Evolutionary conservation across 345 rosid genomes (phyloP), one percentile per base, ranked within the genome.

Genomic region (Linum usitatissimum): DNA sequence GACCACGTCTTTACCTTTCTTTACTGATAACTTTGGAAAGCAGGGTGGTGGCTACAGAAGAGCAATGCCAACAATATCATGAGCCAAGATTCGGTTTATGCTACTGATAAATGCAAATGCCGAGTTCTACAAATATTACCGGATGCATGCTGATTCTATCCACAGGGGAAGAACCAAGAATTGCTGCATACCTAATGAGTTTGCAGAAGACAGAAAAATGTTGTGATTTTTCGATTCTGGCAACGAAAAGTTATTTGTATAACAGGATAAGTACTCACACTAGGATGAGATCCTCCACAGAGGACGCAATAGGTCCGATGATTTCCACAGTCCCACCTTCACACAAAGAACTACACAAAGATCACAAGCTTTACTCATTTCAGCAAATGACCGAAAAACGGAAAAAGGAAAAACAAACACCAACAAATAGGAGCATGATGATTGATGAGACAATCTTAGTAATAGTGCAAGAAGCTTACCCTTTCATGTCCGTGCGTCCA

Each of bases 281-380:
- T 21, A 90, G 75, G 60, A 79, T 67, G 74, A 78, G 76, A 80
- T 90, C 97, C 79, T 87, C 95, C 69, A 87, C 76, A 12, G 90
- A 78, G 66, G 95, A 85, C 61, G 95, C 76, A 75, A 90, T 74
- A 30, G 97, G 95, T 77, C 97, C 95, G 66, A 82, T 90, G 61
- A 90, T 77, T 69, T 78, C 92, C 70, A 90, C 95, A 53, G 97
- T 87, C 60, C 92, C 97, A 57, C 76, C 69, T 75, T 53, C 86
- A 55, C 90, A 85, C 54, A 83, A 61, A 2, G 97, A 78, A 66
- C 97, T 90, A 82, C 61, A 63, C 64, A 72, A 31, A 64, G n/a
- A 61, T 23, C 49, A 61, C 48, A 59, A 42, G 49, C 49, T 42
- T 42, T 42, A 42, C 36, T 31, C 36, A 2, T 31, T 31, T 31